These are phyloP conservation scores for Colletotrichum sp. DNA, from an alignment of 2,329 filamentous ascomycete species.

Conservation along the genomic window DNA sequence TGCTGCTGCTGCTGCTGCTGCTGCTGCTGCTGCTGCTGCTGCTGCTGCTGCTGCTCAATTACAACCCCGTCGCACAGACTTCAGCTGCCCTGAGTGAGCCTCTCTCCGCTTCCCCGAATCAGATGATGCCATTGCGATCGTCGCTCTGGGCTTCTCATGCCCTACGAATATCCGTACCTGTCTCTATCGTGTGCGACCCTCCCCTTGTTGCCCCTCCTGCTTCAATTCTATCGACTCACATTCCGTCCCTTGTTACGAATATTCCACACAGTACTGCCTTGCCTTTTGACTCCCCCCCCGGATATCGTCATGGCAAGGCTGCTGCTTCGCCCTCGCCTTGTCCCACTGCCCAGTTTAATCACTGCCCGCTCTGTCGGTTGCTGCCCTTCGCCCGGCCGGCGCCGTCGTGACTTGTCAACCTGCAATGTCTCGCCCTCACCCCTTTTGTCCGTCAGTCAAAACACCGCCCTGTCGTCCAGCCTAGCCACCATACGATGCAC, in stretches of 20 bases:
- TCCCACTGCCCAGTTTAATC: background rate
- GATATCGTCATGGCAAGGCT: background rate
- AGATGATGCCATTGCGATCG: slow-evolving; percentile 6
- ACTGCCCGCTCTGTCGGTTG: background rate
- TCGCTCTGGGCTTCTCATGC: background rate
- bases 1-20: background rate
- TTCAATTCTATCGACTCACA: background rate
- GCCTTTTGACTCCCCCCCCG: background rate
- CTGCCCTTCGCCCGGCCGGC: background rate
- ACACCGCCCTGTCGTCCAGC: background rate
- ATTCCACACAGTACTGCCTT: background rate
- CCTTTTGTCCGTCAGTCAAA: background rate
- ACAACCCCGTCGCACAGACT: background rate
- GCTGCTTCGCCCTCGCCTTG: background rate
- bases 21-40: background rate
- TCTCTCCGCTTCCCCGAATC: background rate
- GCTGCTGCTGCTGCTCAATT: background rate
- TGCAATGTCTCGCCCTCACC: slow-evolving; percentile 16
- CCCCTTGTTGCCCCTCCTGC: background rate
- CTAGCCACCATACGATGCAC: background rate
- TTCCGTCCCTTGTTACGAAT: background rate
- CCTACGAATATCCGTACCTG: background rate
- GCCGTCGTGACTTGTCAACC: slow-evolving; percentile 15
- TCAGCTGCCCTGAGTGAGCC: background rate
- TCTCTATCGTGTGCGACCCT: background rate